Conservation (phyloP, 202 grass and related monocot species). For the Hordeum pubiflorum region DNA sequence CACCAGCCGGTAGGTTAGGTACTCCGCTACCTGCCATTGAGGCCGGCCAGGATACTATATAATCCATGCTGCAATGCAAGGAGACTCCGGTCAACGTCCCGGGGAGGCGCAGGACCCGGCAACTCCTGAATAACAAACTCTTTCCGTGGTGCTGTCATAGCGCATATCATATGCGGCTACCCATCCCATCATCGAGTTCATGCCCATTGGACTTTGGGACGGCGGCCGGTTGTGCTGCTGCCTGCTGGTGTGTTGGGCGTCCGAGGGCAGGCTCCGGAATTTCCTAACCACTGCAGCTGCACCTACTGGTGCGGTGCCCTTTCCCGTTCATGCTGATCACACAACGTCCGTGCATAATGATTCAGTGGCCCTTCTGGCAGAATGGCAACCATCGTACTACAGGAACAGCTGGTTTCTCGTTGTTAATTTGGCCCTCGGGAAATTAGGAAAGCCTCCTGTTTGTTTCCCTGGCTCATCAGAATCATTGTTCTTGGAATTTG, state of each 20-base stretch:
- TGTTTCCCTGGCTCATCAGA: background rate
- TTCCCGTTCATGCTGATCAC: background rate
- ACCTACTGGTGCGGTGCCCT: background rate
- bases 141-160: background rate
- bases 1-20: background rate
- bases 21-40: background rate
- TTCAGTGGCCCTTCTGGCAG: background rate
- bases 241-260: background rate
- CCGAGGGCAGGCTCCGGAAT: background rate
- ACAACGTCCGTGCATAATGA: background rate
- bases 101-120: background rate
- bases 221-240: background rate
- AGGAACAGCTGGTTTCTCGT: background rate
- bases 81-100: background rate
- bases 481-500: background rate
- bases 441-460: background rate
- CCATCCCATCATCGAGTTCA: background rate
- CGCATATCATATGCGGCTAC: background rate
- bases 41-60: background rate
- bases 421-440: background rate
- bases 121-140: slow-evolving; percentile 6
- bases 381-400: too few relatives aligned
- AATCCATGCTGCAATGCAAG: background rate
- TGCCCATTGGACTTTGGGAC: background rate
- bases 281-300: background rate